Evolutionary conservation across 331 rosid species (phyloP).

Genomic region (Quercus phellos): DNA sequence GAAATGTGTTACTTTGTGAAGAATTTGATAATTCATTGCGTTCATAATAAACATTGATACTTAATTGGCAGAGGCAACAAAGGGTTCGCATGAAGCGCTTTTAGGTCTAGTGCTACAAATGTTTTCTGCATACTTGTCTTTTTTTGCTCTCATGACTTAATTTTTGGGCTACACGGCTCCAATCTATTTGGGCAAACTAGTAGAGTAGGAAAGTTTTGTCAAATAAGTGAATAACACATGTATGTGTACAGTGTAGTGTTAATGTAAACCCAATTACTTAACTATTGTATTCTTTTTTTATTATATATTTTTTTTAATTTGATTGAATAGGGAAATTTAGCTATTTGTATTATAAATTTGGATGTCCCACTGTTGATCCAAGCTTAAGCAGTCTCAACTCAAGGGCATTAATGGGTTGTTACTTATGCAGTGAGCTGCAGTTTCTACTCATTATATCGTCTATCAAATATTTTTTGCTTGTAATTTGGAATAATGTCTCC

Average conservation of each 20-base stretch:
- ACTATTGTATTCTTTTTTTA: too few relatives aligned
- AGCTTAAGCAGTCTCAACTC: too few relatives aligned
- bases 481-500: not conserved
- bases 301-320: too few relatives aligned
- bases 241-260: not conserved
- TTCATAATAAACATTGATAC: not conserved
- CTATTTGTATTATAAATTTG: too few relatives aligned
- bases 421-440: not conserved
- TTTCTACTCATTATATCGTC: not conserved
- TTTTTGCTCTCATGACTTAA: not conserved
- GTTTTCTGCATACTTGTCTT: not conserved
- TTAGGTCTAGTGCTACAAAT: not conserved
- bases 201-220: not conserved
- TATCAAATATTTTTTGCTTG: not conserved
- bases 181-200: not conserved
- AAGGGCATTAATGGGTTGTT: not conserved
- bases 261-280: too few relatives aligned
- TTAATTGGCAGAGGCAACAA: not conserved
- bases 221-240: not conserved
- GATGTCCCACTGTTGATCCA: too few relatives aligned
- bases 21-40: not conserved
- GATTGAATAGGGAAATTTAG: too few relatives aligned
- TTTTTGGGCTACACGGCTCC: not conserved
- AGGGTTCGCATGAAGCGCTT: too few relatives aligned
- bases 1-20: not conserved